Base-by-base conservation (phyloP, 768 basidiomycete genomes). In the Auriscalpium vulgare region DNA sequence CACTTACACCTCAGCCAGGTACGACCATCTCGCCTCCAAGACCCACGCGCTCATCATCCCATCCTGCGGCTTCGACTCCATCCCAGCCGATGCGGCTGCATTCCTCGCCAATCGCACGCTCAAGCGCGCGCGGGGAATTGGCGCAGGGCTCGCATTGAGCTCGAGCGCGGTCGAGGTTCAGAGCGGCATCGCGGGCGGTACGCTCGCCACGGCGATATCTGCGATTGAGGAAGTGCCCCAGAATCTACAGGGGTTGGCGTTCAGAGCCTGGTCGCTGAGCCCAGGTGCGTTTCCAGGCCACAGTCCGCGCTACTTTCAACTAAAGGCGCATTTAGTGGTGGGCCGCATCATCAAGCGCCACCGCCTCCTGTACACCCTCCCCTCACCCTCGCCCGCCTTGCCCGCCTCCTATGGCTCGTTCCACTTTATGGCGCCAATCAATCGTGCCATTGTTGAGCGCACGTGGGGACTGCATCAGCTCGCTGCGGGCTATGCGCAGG, bases 21-120 rank as follows among this genome's bases (percentile, higher is more conserved):
- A 81, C 63, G 84, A 93, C 67, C 87, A 80, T 61, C 67, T 75
- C 10, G 93, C 94, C 0, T 81, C 77, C 10, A 81, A 84, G 64
- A 83, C 80, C 2, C 79, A 81, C 46, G 76, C 90, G 6, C 79
- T 90, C 59, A 86, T 97, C 60, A 78, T 97, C 17, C 90, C 90
- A 21, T 75, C 83, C 2, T 88, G 84, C 53, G 92, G 86, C 2
- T 77, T 88, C 57, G 89, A 91, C 66, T 91, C 88, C 1, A 63
- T 91, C 34, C 89, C 89, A 3, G 81, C 85, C 3, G 92, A 97
- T 65, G 67, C 87, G 46, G 69, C 79, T 10, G 79, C 82, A 0
- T 85, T 83, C 69, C 71, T 91, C 48, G 79, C 87, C 16, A 85
- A 85, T 56, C 82, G 80, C 62, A 84, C 83, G 0, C 77, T 94